A percentile compares a stretch with the other conserved stretches of the same genome.
phyloP scores from a whole-genome alignment of 208 protist genomes.

The Angomonas desouzai region DNA sequence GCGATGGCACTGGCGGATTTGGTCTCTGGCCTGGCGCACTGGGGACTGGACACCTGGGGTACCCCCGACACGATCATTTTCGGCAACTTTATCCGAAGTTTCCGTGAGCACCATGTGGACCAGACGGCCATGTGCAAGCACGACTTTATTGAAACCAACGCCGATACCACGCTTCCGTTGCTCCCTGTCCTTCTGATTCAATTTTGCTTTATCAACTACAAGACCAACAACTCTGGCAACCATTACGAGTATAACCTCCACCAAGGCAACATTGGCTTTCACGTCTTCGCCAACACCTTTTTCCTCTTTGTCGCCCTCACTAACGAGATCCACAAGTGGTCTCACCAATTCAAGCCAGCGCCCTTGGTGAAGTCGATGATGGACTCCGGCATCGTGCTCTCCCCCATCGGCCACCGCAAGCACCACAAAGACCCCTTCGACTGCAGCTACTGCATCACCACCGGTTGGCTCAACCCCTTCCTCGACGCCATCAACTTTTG shows the following conservation, averaged over 20 bases:
- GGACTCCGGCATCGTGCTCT: slow-evolving; percentile 72
- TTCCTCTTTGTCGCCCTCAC: slow-evolving; percentile 85
- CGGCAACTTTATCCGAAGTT: slow-evolving; percentile 93
- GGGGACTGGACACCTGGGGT: slow-evolving; percentile 93
- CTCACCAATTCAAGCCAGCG: slow-evolving; percentile 76
- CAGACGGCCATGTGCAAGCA: slow-evolving; percentile 90
- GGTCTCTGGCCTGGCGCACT: slow-evolving; percentile 90
- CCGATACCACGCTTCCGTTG: slow-evolving; percentile 89
- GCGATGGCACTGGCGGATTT: slow-evolving; percentile 90
- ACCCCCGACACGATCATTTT: slow-evolving; percentile 84
- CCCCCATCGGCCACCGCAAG: slow-evolving; percentile 75
- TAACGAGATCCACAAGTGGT: slow-evolving; percentile 95
- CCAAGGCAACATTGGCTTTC: slow-evolving; percentile 48
- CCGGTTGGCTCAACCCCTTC: slow-evolving; percentile 90
- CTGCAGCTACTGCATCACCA: slow-evolving; percentile 95
- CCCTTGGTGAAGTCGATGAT: slow-evolving; percentile 60
- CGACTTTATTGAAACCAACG: slow-evolving; percentile 94
- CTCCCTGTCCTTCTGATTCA: slow-evolving; percentile 69
- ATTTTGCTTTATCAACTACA: slow-evolving; percentile 29
- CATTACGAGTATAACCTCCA: slow-evolving; percentile 57
- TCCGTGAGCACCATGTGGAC: slow-evolving; percentile 93
- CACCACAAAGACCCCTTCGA: slow-evolving; percentile 92
- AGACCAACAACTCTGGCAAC: slow-evolving; percentile 30
- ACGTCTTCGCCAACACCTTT: slow-evolving; percentile 70
- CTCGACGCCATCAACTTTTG: slow-evolving; percentile 89